A percentile compares a stretch with the other conserved stretches of the same genome.
These are phyloP conservation scores for Trypanosomatidae sp. DNA, from an alignment of 208 protist species.

Conservation along the genomic window DNA sequence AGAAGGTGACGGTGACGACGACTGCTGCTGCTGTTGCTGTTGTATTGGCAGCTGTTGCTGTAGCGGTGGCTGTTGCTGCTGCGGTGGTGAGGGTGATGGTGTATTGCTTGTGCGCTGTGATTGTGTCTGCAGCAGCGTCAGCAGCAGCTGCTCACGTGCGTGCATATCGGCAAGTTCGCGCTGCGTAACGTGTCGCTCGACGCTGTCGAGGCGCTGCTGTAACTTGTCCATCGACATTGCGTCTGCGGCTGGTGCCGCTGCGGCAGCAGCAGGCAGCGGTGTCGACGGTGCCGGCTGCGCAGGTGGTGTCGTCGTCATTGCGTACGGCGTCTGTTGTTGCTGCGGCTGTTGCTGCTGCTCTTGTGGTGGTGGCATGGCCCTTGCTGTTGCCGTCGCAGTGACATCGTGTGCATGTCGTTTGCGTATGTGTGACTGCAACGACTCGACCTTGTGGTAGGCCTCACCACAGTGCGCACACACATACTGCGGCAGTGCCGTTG, in stretches of 20 bases:
- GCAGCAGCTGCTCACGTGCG: not conserved
- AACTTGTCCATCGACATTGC: no score
- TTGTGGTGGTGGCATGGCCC: not conserved
- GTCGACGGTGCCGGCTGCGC: no score
- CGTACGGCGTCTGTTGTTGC: not conserved
- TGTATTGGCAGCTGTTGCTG: not conserved
- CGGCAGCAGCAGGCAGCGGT: no score
- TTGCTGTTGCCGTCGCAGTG: not conserved
- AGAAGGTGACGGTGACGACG: not conserved
- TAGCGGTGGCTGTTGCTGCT: not conserved
- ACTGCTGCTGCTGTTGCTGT: not conserved
- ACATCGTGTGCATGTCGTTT: constrained; percentile 53
- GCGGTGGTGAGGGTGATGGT: constrained; percentile 1
- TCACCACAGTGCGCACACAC: constrained; percentile 65
- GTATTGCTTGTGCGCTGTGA: not conserved
- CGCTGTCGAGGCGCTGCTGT: not conserved
- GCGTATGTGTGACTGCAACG: constrained; percentile 80
- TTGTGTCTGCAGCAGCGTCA: not conserved
- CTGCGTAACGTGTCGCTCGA: not conserved
- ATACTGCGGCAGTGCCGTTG: constrained; percentile 1
- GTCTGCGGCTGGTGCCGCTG: no score
- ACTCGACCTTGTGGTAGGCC: constrained; percentile 72
- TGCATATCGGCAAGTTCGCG: not conserved
- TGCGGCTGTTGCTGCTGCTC: no score
- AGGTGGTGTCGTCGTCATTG: not conserved